Base-by-base conservation (phyloP, 2,329 filamentous ascomycete genomes). In the Exophiala aquamarina region DNA sequence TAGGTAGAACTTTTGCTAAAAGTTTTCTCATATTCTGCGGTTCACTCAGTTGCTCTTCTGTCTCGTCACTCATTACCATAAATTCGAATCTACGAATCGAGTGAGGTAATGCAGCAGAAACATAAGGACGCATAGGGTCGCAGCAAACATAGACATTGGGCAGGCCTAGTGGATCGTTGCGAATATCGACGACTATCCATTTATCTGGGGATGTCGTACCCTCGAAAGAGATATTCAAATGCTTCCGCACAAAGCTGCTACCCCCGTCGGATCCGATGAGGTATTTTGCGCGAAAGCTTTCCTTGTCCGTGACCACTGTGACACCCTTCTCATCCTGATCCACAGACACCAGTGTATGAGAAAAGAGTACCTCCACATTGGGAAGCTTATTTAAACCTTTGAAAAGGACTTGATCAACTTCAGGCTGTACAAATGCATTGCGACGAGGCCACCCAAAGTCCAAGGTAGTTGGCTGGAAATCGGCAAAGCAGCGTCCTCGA, bases 221-320 rank as follows among this genome's bases (percentile, higher is more conserved):
- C 19, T 41, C 38, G 38, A 41, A 41, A 20, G 44, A 11, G 46
- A 47, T 13, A 41, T 34, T 23, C 45, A 43, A 29, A 18, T 35
- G 11, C 32, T 36, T 34, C 15, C 41, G 29, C n/a, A 43, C 15
- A 19, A 35, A 28, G 36, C 44, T 28, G 14, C 14, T 33, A 44
- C 41, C 46, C 2, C 52, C 52, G 44, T 55, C 52, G 11, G 49
- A 36, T 7, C 52, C 52, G 14, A 55, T 29, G n/a, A 55, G 36
- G 21, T 52, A 55, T 34, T 55, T 55, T 26, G 18, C 11, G 10
- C 11, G 15, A 28, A 41, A 26, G 20, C 15, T 38, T 13, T 26
- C 35, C n/a, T n/a, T n/a, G n/a, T n/a, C n/a, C n/a, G n/a, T n/a
- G n/a, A n/a, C n/a, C n/a, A n/a, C n/a, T n/a, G n/a, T n/a, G n/a